Base-by-base conservation (phyloP, 768 basidiomycete species). In the Mrakia gelida region DNA sequence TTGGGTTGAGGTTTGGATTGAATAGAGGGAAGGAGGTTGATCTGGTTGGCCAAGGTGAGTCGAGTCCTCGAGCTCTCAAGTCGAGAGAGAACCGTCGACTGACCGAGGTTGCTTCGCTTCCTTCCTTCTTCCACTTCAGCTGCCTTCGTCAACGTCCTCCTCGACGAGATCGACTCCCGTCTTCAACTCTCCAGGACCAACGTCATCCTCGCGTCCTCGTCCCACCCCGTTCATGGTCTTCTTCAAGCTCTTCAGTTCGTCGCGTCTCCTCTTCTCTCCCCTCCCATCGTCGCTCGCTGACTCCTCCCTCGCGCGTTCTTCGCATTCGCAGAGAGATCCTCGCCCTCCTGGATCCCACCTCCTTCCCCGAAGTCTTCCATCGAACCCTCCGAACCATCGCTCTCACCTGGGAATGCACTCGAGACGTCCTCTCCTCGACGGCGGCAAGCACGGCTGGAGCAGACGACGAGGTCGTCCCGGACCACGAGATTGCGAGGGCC, bases 161-260 rank as follows among this genome's bases (percentile, higher is more conserved):
- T 78, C 32, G 54, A 49, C 2, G 56, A 78, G 28, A 32, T 78
- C 18, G 30, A 43, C 4, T 23, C 10, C 13, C 63, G 77, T 30
- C 67, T 78, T 26, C 52, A 68, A 16, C 32, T 73, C 62, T 74
- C 77, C 8, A 61, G 23, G 28, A 23, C 59, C 34, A 65, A 78
- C 28, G 65, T 78, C 49, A 49, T 78, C 43, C 49, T 34, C 26
- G 77, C 77, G 10, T 61, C 77, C 3, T 56, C 43, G 8, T 52
- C 43, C 9, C 67, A 65, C 2, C 77, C 77, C 0, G 73, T 78
- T 3, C 77, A 78, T 38, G 77, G 77, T 3, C 73, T 78, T 15
- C 63, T 78, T 23, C 72, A 73, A 49, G 61, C 71, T 38, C 56
- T 78, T 0, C 77, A 78, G 77, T 73, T 7, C 16, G 75, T 67